Evolutionary conservation across 139 green algal species (phyloP).

Genomic region (Picochlorum sp.): DNA sequence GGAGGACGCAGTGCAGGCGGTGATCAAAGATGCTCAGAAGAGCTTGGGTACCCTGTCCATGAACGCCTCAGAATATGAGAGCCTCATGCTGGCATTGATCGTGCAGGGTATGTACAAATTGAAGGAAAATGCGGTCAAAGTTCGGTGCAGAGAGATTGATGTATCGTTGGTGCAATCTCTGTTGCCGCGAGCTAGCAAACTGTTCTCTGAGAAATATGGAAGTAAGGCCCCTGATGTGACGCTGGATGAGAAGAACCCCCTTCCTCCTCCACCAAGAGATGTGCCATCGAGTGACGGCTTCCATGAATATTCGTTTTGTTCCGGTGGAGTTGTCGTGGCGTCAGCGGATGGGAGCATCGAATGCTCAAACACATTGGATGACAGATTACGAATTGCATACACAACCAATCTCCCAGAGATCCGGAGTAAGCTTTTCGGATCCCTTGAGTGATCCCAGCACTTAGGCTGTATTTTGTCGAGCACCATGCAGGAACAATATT

Average conservation of each 20-base stretch:
- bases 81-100: slow-evolving; percentile 78
- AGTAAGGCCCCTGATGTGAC: slow-evolving; percentile 41
- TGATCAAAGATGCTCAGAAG: slow-evolving; percentile 49
- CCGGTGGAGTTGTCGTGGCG: slow-evolving; percentile 81
- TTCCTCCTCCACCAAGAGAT: slow-evolving; percentile 57
- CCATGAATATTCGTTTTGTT: slow-evolving; percentile 50
- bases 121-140: slow-evolving; percentile 45
- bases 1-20: slow-evolving; percentile 68
- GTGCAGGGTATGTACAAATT: slow-evolving; percentile 75
- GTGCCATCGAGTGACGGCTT: slow-evolving; percentile 4
- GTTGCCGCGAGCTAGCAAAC: slow-evolving; percentile 21
- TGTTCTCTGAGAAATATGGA: slow-evolving; percentile 31
- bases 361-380: slow-evolving; percentile 92
- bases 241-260: slow-evolving; percentile 58
- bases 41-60: slow-evolving; percentile 52
- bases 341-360: slow-evolving; percentile 77
- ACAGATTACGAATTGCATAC: slow-evolving; percentile 74
- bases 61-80: slow-evolving; percentile 64
- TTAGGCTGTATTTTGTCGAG: neutral
- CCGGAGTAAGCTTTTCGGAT: slow-evolving; percentile 58
- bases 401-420: slow-evolving; percentile 66
- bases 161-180: slow-evolving; percentile 48
- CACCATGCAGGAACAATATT: too few relatives aligned
- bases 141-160: slow-evolving; percentile 70
- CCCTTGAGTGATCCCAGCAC: neutral